Evolutionary conservation across 225 moss, liverwort and hornwort genomes (phyloP), one percentile per base, ranked within the genome.

Genomic region (Antitrichia curtipendula): DNA sequence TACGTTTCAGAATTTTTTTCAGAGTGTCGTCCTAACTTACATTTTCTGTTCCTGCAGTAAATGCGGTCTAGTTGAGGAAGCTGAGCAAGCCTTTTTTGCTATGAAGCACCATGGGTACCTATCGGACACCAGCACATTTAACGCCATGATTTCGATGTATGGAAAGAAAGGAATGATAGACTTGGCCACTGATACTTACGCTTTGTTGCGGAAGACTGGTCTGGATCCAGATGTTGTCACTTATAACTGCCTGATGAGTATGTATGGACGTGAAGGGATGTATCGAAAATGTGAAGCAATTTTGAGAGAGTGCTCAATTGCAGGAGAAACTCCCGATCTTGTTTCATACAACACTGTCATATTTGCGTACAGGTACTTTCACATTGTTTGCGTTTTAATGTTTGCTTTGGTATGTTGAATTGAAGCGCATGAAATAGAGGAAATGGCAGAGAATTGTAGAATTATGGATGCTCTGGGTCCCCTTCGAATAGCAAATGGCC

Each of bases 271-370:
- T 75, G 98, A 99, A 90, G 98, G 98, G 28, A 90, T 99, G 92
- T 96, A 93, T 82, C 92, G 94, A 75, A 95, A 94, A 88, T 95
- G 95, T 72, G 98, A 99, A 92, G 95, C 93, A 86, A 90, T 93
- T 38, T 87, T 98, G 89, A 94, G 98, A 88, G 97, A 99, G 80
- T 92, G 95, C 89, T 89, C 94, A 88, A 90, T 85, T 80, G 92
- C 89, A 88, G 98, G 98, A 73, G 83, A 89, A 86, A 90, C 84
- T 52, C 98, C 98, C 28, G 95, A 99, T 87, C 91, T 94, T 78
- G 91, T 99, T 84, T 94, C 98, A 32, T 99, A 93, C 94, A 99
- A 99, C 91, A 99, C 97, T 63, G 93, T 99, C 29, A 96, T 97
- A 64, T 96, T 94, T 87, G 92, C 98, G 17, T 99, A 95, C 87